phyloP scores from a whole-genome alignment of 2,329 filamentous ascomycete species.

The Ophiostoma sp. region DNA sequence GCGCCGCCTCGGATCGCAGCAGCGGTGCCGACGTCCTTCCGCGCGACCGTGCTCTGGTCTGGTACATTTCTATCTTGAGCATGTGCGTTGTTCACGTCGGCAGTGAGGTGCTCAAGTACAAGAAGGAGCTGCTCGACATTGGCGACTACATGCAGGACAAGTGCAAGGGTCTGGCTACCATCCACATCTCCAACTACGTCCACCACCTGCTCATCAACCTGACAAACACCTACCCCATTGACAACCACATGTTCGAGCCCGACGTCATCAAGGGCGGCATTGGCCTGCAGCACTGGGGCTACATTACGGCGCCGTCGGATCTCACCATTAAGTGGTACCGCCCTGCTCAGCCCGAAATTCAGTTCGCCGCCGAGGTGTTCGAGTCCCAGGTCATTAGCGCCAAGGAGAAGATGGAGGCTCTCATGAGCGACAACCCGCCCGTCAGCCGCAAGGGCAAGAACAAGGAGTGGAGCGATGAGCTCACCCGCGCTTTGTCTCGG shows the following conservation, averaged over 20 bases:
- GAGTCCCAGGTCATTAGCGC: constrained; percentile 78
- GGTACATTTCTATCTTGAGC: constrained; percentile 95
- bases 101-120: constrained; percentile 83
- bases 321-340: constrained; percentile 91
- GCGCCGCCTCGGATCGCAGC: constrained; percentile 90
- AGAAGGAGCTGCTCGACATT: constrained; percentile 85
- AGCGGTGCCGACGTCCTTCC: constrained; percentile 92
- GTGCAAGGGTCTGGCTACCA: constrained; percentile 88
- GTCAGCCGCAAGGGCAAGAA: constrained; percentile 92
- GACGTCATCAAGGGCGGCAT: constrained; percentile 69
- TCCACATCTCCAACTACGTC: constrained; percentile 96
- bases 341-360: constrained; percentile 74
- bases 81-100: constrained; percentile 99
- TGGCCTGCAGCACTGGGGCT: constrained; percentile 80
- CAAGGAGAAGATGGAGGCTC: constrained; percentile 68
- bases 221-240: constrained; percentile 89
- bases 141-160: constrained; percentile 95
- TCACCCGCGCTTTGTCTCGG: constrained; percentile 84
- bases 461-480: constrained; percentile 98
- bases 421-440: constrained; percentile 79
- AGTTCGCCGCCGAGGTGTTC: constrained; percentile 88
- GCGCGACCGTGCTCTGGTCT: constrained; percentile 87
- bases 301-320: constrained; percentile 69
- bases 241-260: constrained; percentile 86
- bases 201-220: constrained; percentile 94